Evolutionary conservation across 805 yeast genomes (phyloP), one percentile per base, ranked within the genome.

Genomic region (Torulaspora delbrueckii): DNA sequence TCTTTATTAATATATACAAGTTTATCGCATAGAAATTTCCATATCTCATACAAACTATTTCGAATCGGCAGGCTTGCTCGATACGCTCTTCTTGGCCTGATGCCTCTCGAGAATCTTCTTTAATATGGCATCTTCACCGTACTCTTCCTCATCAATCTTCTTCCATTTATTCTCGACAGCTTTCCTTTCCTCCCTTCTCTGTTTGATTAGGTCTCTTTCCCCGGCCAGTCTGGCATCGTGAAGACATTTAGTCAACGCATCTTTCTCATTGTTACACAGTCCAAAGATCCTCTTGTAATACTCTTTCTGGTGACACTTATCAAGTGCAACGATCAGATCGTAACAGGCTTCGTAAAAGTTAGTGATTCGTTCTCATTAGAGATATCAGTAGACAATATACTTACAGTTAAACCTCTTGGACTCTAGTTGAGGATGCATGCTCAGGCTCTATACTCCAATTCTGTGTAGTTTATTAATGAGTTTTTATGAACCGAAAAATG

Each of bases 301-400:
- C 45, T 81, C 84, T 44, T 74, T 74, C 47, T 79, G 75, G 58
- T 90, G 96, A 63, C 99, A 91, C 61, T 86, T 83, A 57, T 91
- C 96, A 5, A 91, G 75, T 0, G 95, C 96, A 50, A 83, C 82
- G 63, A 93, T 88, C 33, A 88, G 75, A 50, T 83, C 86, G 42
- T 77, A 80, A 65, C 99, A 91, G 14, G 84, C 84, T 76, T 46
- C 22, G 26, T 34, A 39, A 18, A 30, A 12, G 56, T 52, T 48
- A 53, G 48, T 56, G 48, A 27, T 23, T 12, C 13, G n/a, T 30
- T 35, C 23, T 13, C 26, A 3, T n/a, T 9, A 26, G 22, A 9
- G 27, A 5, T 22, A 9, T 13, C 24, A 16, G 8, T 8, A 3
- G 6, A 19, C n/a, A 8, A 19, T 13, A 13, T 28, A 62, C 70